Conservation (phyloP, 108 stramenopile genomes). For the Epithemia pelagica region DNA sequence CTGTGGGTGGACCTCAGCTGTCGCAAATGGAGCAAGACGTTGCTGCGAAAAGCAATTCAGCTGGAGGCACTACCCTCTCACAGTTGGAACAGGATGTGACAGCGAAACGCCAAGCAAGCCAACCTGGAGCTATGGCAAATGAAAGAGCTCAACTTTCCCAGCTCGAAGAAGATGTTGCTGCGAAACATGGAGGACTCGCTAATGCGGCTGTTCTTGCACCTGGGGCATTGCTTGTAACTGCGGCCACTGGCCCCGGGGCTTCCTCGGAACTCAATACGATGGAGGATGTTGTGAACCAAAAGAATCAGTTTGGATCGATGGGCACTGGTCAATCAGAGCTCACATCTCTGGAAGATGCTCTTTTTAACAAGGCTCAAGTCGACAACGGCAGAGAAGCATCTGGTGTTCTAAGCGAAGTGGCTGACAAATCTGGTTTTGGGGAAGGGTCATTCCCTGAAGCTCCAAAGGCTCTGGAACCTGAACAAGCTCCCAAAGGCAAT, state of each 20-base stretch:
- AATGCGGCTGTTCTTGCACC: background rate
- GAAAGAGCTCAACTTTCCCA: background rate
- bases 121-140: background rate
- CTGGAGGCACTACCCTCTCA: background rate
- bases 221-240: background rate
- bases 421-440: background rate
- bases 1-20: background rate
- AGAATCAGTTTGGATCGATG: background rate
- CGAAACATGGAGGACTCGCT: background rate
- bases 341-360: constrained; percentile 6
- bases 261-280: background rate
- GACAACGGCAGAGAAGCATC: background rate
- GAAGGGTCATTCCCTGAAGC: background rate
- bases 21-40: constrained; percentile 1
- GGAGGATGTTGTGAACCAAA: constrained; percentile 8
- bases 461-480: background rate
- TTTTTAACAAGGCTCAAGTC: background rate
- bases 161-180: background rate
- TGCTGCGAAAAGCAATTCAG: background rate
- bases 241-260: background rate
- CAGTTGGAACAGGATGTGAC: background rate
- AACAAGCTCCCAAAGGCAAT: background rate
- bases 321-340: background rate
- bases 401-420: background rate
- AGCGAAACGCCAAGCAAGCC: background rate